phyloP scores from a whole-genome alignment of 2,329 filamentous ascomycete genomes.

The Xylaria sp. region DNA sequence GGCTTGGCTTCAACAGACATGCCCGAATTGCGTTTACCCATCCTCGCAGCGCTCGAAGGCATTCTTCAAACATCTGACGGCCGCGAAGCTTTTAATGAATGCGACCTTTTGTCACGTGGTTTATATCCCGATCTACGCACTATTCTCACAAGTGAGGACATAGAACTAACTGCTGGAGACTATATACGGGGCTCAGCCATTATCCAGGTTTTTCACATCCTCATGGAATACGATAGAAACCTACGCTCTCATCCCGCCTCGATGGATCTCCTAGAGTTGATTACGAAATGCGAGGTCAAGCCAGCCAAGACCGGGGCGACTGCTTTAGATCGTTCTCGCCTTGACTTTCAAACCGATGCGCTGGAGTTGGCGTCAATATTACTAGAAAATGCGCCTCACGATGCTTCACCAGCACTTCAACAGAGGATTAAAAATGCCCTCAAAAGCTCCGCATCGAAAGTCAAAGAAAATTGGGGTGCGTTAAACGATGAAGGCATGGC shows the following conservation, averaged over 20 bases:
- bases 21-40: slow-evolving; percentile 67
- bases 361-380: slow-evolving; percentile 29
- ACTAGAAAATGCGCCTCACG: background rate
- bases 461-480: slow-evolving; percentile 16
- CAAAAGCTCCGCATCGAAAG: slow-evolving; percentile 4
- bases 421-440: slow-evolving; percentile 21
- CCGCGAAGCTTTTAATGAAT: slow-evolving; percentile 31
- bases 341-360: slow-evolving; percentile 34
- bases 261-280: slow-evolving; percentile 21
- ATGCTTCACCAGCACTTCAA: slow-evolving; percentile 9
- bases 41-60: slow-evolving; percentile 70
- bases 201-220: slow-evolving; percentile 26
- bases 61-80: slow-evolving; percentile 63
- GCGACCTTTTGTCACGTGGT: slow-evolving; percentile 25
- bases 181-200: slow-evolving; percentile 39
- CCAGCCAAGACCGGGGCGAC: background rate
- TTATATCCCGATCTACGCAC: slow-evolving; percentile 33
- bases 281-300: slow-evolving; percentile 22
- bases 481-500: slow-evolving; percentile 28
- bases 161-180: slow-evolving; percentile 22
- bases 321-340: slow-evolving; percentile 1
- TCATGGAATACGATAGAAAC: slow-evolving; percentile 29
- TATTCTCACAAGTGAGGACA: slow-evolving; percentile 20
- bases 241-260: slow-evolving; percentile 9
- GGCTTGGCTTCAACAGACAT: slow-evolving; percentile 24